Evolutionary conservation across 257 asterid species (phyloP).

Genomic region (Ilex aquifolium): DNA sequence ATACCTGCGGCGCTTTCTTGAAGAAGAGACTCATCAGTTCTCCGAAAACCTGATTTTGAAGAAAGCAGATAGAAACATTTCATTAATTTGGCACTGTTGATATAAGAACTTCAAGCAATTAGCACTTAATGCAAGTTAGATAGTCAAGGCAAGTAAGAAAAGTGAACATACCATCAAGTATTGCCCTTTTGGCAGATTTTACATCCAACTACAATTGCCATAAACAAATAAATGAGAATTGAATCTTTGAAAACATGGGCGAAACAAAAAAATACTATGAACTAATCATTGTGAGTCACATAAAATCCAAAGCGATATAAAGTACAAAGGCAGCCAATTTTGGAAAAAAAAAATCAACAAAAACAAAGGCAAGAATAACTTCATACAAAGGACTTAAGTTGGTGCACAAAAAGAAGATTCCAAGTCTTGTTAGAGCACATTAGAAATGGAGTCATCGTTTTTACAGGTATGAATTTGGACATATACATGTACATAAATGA

Average conservation of each 20-base stretch:
- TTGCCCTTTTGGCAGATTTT: constrained; percentile 70
- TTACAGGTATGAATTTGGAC: no score
- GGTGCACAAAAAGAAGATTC: no score
- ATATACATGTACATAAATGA: no score
- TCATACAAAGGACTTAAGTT: no score
- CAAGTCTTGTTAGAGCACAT: no score
- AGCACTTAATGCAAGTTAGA: no score
- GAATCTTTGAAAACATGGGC: background rate
- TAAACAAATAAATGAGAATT: background rate
- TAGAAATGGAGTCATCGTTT: no score
- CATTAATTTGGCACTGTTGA: no score
- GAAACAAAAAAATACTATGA: background rate
- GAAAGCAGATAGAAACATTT: background rate
- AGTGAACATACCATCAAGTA: constrained; percentile 55
- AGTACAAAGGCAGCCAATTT: constrained; percentile 8
- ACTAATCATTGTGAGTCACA: background rate
- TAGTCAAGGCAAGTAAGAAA: background rate
- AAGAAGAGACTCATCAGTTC: constrained; percentile 76
- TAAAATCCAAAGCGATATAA: background rate
- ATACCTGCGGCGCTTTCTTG: constrained; percentile 74
- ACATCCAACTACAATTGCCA: constrained; percentile 71
- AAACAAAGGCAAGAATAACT: background rate
- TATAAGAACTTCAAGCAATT: no score
- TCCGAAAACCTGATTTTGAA: constrained; percentile 51
- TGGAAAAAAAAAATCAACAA: constrained; percentile 3